phyloP scores from a whole-genome alignment of 768 basidiomycete species.

The Xanthoconium stramineum region DNA sequence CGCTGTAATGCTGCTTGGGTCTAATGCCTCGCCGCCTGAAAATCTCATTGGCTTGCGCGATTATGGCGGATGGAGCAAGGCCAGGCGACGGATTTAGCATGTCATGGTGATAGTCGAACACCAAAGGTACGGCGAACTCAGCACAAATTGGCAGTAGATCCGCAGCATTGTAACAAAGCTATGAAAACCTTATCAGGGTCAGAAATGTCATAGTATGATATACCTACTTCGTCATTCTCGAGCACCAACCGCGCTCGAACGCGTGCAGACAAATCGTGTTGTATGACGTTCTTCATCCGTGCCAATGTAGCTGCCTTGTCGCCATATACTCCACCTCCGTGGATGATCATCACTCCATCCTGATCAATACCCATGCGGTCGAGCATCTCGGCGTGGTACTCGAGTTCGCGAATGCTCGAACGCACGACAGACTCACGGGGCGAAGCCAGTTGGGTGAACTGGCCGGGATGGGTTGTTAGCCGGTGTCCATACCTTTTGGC shows the following conservation, averaged over 20 bases:
- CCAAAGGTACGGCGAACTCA: slow-evolving; percentile 72
- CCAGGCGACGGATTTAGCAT: slow-evolving; percentile 56
- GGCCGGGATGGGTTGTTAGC: slow-evolving; percentile 86
- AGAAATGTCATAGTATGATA: not conserved
- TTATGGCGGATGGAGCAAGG: slow-evolving; percentile 60
- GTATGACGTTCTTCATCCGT: slow-evolving; percentile 71
- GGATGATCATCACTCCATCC: slow-evolving; percentile 89
- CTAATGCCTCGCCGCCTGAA: slow-evolving; percentile 75
- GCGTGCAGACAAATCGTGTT: slow-evolving; percentile 50
- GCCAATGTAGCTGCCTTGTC: slow-evolving; percentile 71
- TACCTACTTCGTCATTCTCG: slow-evolving; percentile 87
- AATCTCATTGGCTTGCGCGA: slow-evolving; percentile 69
- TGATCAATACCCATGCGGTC: slow-evolving; percentile 76
- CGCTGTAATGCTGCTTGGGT: slow-evolving; percentile 91
- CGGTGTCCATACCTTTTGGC: slow-evolving; percentile 72
- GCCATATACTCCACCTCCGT: slow-evolving; percentile 81
- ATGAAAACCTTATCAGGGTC: not conserved
- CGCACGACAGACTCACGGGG: slow-evolving; percentile 72
- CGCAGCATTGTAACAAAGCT: slow-evolving; percentile 84
- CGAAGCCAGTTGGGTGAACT: slow-evolving; percentile 80
- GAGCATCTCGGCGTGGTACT: slow-evolving; percentile 87
- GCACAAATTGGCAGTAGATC: slow-evolving; percentile 86
- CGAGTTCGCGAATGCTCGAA: slow-evolving; percentile 74
- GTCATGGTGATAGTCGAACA: slow-evolving; percentile 85
- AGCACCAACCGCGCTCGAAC: slow-evolving; percentile 75